These are phyloP conservation scores for Gynochthodes officinalis DNA, from an alignment of 257 asterid species.

Conservation along the genomic window DNA sequence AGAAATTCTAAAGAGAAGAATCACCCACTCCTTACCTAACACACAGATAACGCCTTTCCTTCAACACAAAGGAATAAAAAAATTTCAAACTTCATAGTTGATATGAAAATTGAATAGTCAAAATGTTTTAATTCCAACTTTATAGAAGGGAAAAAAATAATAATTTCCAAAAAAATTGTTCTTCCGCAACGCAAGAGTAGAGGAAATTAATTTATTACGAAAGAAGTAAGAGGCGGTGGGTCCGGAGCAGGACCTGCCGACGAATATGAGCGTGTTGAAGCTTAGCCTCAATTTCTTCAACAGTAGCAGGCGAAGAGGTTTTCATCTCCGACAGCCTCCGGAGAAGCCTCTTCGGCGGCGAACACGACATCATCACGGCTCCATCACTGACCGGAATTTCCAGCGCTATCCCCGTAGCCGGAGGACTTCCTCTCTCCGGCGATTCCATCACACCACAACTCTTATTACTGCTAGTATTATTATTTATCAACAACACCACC, in stretches of 20 bases:
- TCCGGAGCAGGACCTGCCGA: conserved; percentile 55
- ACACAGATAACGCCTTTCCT: conserved; percentile 19
- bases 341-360: conserved; percentile 83
- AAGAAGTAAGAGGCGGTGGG: neutral
- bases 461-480: neutral
- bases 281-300: conserved; percentile 83
- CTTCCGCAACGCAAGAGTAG: neutral
- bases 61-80: conserved; percentile 18
- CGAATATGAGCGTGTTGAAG: conserved; percentile 88
- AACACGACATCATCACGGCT: conserved; percentile 39
- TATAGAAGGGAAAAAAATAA: neutral
- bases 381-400: conserved; percentile 82
- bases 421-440: conserved; percentile 54
- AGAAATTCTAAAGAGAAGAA: conserved; percentile 3
- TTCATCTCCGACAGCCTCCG: conserved; percentile 76
- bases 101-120: neutral
- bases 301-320: conserved; percentile 54
- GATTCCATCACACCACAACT: conserved; percentile 38
- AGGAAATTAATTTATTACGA: neutral
- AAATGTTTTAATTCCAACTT: neutral
- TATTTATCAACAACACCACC: neutral
- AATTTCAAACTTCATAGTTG: neutral
- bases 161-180: neutral
- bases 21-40: conserved; percentile 26
- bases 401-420: conserved; percentile 59